These are phyloP conservation scores for Austroboletus novae-zelandiae DNA, from an alignment of 1,284 basidiomycete genomes.

Conservation along the genomic window DNA sequence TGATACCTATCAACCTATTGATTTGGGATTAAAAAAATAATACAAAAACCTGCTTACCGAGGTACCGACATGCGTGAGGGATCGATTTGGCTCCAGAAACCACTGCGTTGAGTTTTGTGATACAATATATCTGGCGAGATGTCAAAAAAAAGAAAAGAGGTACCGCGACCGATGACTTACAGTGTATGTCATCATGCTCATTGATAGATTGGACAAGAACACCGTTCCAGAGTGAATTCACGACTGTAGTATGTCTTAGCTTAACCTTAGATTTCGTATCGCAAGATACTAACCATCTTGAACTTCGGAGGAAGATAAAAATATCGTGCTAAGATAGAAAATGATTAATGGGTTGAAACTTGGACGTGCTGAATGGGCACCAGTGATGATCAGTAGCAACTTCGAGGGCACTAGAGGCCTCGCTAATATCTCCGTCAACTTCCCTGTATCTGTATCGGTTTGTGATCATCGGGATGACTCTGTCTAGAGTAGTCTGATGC, in stretches of 20 bases:
- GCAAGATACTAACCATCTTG: constrained; percentile 62
- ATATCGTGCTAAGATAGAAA: constrained; percentile 57
- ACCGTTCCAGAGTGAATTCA: constrained; percentile 78
- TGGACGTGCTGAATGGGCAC: constrained; percentile 36
- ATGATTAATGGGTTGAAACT: constrained; percentile 5
- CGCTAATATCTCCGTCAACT: constrained; percentile 54
- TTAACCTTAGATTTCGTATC: background rate
- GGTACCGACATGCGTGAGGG: constrained; percentile 85
- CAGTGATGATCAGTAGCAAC: constrained; percentile 55
- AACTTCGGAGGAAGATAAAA: constrained; percentile 84
- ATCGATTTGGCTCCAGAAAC: constrained; percentile 72
- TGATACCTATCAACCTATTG: constrained; percentile 53
- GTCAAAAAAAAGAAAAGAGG: constrained; percentile 9
- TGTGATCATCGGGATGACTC: constrained; percentile 69
- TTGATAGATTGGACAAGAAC: constrained; percentile 77
- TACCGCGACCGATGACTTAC: constrained; percentile 36
- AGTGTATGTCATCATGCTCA: constrained; percentile 66
- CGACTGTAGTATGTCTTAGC: constrained; percentile 42
- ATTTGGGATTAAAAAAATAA: background rate
- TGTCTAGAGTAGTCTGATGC: constrained; percentile 63
- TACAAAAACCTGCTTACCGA: constrained; percentile 41
- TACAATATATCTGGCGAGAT: constrained; percentile 56
- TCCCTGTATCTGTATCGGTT: constrained; percentile 74
- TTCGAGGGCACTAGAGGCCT: constrained; percentile 30
- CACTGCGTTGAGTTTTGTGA: constrained; percentile 45